Percentiles rank a stretch among this genome's conserved stretches.
Conservation (phyloP, 495 filamentous ascomycete genomes). For the Hypoxylon subgilvum region DNA sequence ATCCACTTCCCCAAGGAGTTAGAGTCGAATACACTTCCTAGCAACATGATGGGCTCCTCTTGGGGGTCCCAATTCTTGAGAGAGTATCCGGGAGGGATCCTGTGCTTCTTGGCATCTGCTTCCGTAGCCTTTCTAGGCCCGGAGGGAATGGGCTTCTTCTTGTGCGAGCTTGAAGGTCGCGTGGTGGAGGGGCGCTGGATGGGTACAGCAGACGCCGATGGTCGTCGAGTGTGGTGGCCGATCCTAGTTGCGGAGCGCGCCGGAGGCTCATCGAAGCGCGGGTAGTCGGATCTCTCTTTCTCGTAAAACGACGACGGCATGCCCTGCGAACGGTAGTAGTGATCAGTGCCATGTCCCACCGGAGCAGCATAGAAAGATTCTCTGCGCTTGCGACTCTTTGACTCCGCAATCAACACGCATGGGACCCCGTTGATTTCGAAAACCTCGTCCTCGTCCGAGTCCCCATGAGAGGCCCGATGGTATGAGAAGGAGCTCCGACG, state of each 20-base stretch:
- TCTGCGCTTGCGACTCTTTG: constrained; percentile 47
- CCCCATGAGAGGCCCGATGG: constrained; percentile 63
- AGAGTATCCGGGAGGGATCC: constrained; percentile 90
- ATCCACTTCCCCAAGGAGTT: constrained; percentile 99
- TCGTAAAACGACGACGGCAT: constrained; percentile 45
- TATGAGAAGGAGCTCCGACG: constrained; percentile 59
- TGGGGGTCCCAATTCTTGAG: constrained; percentile 98
- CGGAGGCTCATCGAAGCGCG: constrained; percentile 45
- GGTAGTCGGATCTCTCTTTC: constrained; percentile 49
- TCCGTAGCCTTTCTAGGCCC: constrained; percentile 72
- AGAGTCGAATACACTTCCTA: constrained; percentile 96
- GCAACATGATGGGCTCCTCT: constrained; percentile 87
- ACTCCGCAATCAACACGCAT: constrained; percentile 54
- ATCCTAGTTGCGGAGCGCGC: constrained; percentile 51
- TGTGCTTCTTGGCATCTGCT: constrained; percentile 77
- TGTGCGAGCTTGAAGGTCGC: constrained; percentile 45
- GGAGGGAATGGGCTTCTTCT: constrained; percentile 35
- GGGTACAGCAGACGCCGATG: constrained; percentile 51
- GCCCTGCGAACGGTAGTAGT: constrained; percentile 61
- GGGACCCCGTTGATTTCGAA: constrained; percentile 57
- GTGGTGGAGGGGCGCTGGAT: constrained; percentile 49
- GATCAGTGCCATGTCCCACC: constrained; percentile 63
- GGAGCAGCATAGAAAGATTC: constrained; percentile 47
- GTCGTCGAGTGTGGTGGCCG: constrained; percentile 52
- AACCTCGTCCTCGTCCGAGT: constrained; percentile 67